These are phyloP conservation scores for Colletotrichum gloeosporioides DNA, from an alignment of 2,329 filamentous ascomycete genomes.

Conservation along the genomic window DNA sequence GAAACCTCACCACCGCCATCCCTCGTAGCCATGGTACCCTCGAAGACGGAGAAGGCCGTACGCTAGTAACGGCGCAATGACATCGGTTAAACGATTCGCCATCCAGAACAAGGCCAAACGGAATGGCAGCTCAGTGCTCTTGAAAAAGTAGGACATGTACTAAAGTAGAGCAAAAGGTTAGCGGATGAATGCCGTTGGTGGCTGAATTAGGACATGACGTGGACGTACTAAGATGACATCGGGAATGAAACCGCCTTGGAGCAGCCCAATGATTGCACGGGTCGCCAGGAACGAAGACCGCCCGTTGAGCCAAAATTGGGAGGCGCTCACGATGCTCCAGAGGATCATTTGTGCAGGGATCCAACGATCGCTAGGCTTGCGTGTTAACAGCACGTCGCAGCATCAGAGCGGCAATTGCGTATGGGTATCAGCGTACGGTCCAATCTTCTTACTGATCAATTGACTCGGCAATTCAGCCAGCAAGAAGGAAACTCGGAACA, in stretches of 20 bases:
- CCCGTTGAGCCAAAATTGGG: slow-evolving; percentile 36
- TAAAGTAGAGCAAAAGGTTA: neutral
- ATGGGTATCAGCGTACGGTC: neutral
- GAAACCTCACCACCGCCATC: slow-evolving; percentile 26
- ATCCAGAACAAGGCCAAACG: slow-evolving; percentile 28
- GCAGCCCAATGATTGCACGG: slow-evolving; percentile 42
- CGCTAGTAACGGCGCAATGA: slow-evolving; percentile 29
- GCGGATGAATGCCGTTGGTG: neutral
- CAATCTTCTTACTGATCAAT: slow-evolving; percentile 59
- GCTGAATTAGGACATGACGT: neutral
- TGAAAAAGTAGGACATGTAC: slow-evolving; percentile 31
- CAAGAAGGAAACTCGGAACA: slow-evolving; percentile 59
- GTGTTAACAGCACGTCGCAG: neutral
- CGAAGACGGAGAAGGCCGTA: slow-evolving; percentile 30
- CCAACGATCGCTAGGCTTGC: slow-evolving; percentile 31
- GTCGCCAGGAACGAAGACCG: slow-evolving; percentile 41
- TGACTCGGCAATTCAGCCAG: slow-evolving; percentile 66
- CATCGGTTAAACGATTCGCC: slow-evolving; percentile 25
- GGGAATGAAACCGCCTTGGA: slow-evolving; percentile 51
- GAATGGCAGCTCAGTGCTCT: slow-evolving; percentile 26
- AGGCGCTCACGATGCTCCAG: slow-evolving; percentile 15
- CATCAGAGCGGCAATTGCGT: neutral
- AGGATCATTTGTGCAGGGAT: slow-evolving; percentile 26
- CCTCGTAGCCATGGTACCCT: slow-evolving; percentile 24
- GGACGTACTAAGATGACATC: slow-evolving; percentile 17